Evolutionary conservation across 148 eudicot species (phyloP).

Genomic region (Camellia sinensis): DNA sequence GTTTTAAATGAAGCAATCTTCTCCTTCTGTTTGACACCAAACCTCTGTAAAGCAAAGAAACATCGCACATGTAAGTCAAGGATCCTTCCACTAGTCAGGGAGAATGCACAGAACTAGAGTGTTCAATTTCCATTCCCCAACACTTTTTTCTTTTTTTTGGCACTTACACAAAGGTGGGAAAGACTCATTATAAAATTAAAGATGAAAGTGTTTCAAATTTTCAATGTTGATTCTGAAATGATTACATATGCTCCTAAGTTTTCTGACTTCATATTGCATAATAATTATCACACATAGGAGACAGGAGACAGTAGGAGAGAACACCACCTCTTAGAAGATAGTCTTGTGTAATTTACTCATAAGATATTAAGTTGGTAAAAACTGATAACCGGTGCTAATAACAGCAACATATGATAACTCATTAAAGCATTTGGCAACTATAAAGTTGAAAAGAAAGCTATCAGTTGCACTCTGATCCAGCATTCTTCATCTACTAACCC

Average conservation of each 20-base stretch:
- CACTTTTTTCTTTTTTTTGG: neutral
- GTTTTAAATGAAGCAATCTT: constrained; percentile 96
- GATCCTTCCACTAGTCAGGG: neutral
- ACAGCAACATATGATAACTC: neutral
- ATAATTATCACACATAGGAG: neutral
- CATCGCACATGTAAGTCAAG: constrained; percentile 10
- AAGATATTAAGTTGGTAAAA: neutral
- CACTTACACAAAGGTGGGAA: neutral
- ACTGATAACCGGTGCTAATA: too few species aligned
- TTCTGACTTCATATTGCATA: neutral
- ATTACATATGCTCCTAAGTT: neutral
- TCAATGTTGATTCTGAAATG: neutral
- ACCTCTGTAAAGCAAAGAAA: constrained; percentile 57
- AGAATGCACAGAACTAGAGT: constrained; percentile 2
- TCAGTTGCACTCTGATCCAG: neutral
- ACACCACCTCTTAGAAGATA: neutral
- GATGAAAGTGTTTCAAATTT: neutral
- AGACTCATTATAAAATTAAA: neutral
- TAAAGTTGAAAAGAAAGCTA: neutral
- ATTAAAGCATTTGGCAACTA: neutral
- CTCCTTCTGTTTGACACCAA: constrained; percentile 99
- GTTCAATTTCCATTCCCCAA: neutral
- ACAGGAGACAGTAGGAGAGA: neutral
- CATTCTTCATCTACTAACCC: neutral
- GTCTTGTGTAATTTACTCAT: neutral